Conservation (phyloP, 139 green algal genomes). For the Chlorella ohadii region DNA sequence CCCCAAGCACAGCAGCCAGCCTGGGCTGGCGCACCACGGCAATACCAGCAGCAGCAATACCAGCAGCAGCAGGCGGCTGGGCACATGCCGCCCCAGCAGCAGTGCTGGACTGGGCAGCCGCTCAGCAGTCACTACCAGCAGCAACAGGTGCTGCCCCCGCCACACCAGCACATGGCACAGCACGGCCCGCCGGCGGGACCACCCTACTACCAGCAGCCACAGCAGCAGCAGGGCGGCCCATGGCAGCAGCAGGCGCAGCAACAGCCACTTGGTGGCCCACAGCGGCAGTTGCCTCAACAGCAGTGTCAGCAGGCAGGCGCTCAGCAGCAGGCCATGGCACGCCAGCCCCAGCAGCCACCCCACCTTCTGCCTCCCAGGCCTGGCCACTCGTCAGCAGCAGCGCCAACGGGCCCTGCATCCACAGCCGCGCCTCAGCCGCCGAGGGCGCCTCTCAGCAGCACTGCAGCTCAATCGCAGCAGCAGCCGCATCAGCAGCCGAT, state of each 20-base stretch:
- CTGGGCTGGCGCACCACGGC: background rate
- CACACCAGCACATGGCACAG: background rate
- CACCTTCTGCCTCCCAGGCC: no score
- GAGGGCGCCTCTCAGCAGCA: background rate
- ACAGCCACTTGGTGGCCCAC: background rate
- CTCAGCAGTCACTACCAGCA: background rate
- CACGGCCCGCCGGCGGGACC: background rate
- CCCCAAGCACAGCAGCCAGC: background rate
- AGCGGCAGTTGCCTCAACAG: background rate
- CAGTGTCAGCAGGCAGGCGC: background rate
- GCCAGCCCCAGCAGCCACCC: no score
- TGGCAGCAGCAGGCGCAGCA: background rate
- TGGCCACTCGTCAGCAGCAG: no score
- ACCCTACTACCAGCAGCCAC: background rate
- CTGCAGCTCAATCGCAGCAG: background rate
- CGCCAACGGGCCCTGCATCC: no score
- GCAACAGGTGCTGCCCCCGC: background rate
- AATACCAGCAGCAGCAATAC: constrained; percentile 6
- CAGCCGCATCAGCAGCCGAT: background rate
- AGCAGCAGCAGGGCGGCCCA: background rate
- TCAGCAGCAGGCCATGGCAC: no score
- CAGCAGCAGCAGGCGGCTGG: background rate
- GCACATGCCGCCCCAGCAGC: background rate
- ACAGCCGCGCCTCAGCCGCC: background rate
- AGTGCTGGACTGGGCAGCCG: background rate